Conservation (phyloP, 2,329 filamentous ascomycete species). For the Zymoseptoria tritici region DNA sequence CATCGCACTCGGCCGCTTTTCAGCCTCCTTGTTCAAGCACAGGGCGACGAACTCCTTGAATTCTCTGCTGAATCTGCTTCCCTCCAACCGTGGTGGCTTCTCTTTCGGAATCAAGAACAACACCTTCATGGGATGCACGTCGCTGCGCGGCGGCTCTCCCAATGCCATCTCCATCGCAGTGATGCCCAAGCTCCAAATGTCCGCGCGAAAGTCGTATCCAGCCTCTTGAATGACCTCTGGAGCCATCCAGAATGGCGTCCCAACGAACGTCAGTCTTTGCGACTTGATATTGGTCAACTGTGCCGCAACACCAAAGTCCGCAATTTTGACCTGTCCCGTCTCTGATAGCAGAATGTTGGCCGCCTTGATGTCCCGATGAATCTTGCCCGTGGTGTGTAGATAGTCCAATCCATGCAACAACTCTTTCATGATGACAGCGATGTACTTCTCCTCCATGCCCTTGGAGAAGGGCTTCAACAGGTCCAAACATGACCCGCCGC, state of each 20-base stretch:
- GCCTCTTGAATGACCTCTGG: slow-evolving; percentile 89
- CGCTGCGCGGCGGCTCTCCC: slow-evolving; percentile 79
- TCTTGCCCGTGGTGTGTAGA: slow-evolving; percentile 85
- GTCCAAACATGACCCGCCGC: slow-evolving; percentile 90
- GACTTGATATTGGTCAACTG: slow-evolving; percentile 97
- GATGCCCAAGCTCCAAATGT: slow-evolving; percentile 89
- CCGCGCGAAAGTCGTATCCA: slow-evolving; percentile 77
- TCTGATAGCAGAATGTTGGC: slow-evolving; percentile 94
- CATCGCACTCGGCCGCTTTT: slow-evolving; percentile 73
- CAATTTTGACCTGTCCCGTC: slow-evolving; percentile 80
- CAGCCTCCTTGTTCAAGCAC: slow-evolving; percentile 87
- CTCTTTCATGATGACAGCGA: slow-evolving; percentile 90
- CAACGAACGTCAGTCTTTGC: slow-evolving; percentile 93
- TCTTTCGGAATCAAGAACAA: slow-evolving; percentile 88
- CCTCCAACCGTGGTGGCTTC: slow-evolving; percentile 73
- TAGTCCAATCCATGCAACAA: slow-evolving; percentile 86
- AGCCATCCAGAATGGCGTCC: slow-evolving; percentile 96
- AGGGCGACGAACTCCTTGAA: slow-evolving; percentile 91
- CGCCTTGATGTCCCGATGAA: slow-evolving; percentile 96
- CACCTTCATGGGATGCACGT: slow-evolving; percentile 88
- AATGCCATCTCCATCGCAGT: slow-evolving; percentile 85
- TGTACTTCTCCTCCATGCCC: slow-evolving; percentile 74
- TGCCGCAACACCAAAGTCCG: slow-evolving; percentile 94
- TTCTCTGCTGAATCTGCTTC: slow-evolving; percentile 52
- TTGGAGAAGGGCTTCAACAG: slow-evolving; percentile 75